phyloP scores from a whole-genome alignment of 192 early-diverging fungal species.

The Hyaloraphidium curvatum region DNA sequence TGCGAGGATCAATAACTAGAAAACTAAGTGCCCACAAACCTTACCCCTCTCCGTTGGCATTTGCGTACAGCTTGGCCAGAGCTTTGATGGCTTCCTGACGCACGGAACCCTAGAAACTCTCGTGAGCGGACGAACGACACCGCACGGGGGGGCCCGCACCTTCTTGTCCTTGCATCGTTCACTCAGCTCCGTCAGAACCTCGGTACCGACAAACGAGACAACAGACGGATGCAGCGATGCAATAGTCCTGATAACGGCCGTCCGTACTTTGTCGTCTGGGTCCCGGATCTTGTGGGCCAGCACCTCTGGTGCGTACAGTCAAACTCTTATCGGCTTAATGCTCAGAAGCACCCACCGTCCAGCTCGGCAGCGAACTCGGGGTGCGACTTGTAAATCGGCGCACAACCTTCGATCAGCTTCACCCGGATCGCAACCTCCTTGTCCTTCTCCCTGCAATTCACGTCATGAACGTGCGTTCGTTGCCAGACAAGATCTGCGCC shows the following conservation, averaged over 20 bases:
- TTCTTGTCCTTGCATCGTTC: constrained; percentile 82
- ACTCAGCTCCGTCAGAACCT: constrained; percentile 36
- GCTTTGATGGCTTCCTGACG: constrained; percentile 58
- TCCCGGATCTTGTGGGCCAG: constrained; percentile 55
- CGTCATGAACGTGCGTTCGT: neutral
- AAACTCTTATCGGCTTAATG: constrained; percentile 3
- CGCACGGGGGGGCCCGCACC: constrained; percentile 10
- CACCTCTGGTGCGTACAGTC: constrained; percentile 18
- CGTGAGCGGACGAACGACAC: neutral
- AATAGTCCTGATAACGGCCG: constrained; percentile 45
- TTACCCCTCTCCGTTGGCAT: constrained; percentile 52
- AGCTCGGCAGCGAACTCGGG: constrained; percentile 48
- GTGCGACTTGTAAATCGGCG: constrained; percentile 46
- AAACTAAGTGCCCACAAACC: constrained; percentile 2
- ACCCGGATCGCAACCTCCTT: constrained; percentile 46
- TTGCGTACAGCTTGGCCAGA: constrained; percentile 48
- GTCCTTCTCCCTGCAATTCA: constrained; percentile 37
- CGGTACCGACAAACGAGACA: neutral
- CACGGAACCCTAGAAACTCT: constrained; percentile 18
- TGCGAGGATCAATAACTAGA: constrained; percentile 2
- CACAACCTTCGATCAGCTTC: constrained; percentile 47
- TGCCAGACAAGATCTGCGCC: neutral
- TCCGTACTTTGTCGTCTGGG: constrained; percentile 82
- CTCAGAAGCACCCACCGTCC: constrained; percentile 25
- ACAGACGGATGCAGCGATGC: constrained; percentile 33